Base-by-base conservation (phyloP, 768 basidiomycete genomes). In the Cantharellus anzutake region DNA sequence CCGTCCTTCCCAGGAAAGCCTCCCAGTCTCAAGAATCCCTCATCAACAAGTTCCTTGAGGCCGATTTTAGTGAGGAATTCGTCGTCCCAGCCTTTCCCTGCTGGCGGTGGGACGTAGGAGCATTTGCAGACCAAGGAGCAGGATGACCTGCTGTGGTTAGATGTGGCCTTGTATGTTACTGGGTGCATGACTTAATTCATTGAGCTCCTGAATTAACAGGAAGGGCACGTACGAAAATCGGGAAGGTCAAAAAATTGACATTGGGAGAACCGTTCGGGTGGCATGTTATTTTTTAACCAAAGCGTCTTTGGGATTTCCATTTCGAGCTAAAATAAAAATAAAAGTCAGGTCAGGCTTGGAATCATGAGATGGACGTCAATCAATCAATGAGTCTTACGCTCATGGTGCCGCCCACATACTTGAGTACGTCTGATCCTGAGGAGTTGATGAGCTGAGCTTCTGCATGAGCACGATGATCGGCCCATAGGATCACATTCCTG, bases 301-400 rank as follows among this genome's bases (percentile, higher is more conserved):
- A 98, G 80, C 39, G 93, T 84, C 70, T 98, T 98, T 0, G 94
- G 94, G 51, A 97, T 81, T 71, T 97, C 94, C 96, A 98, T 98
- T 71, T 98, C 93, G 50, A 97, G 78, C 88, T 96, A 63, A 7
- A 57, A 39, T 2, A 51, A 4, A 40, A 34, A 44, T 57, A 16
- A 59, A 65, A 50, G 63, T 57, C n/a, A 60, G 34, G 57, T 39
- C 48, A 4, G 51, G 57, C 7, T 61, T 51, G 5, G 55, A n/a
- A 20, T 50, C 5, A 56, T 58, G 51, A 39, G 7, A 29, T 29
- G 34, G 42, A 50, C 34, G 55, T 58, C 50, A 37, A 5, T 42
- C 16, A 48, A 40, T 59, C 3, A 55, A 42, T 3, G 41, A 56
- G 20, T 60, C 71, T 55, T 73, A 87, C 92, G 68, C 90, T 92